Conservation (phyloP, 2,329 filamentous ascomycete species). For the Alternaria sp. region DNA sequence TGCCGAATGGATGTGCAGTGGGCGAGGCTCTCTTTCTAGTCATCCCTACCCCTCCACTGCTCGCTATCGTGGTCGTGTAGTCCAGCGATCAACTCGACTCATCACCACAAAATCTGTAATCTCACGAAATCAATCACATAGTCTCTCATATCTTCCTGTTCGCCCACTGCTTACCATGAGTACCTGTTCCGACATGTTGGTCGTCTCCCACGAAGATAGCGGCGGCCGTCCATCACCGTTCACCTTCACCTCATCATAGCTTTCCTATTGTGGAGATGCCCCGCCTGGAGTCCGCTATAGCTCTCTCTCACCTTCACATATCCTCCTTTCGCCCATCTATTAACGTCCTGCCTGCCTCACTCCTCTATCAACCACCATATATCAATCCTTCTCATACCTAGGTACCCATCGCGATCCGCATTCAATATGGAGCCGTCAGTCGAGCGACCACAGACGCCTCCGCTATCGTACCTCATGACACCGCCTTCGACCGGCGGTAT, state of each 20-base stretch:
- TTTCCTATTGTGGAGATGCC: not conserved
- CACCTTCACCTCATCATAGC: constrained; percentile 14
- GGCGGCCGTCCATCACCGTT: not conserved
- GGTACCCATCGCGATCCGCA: not conserved
- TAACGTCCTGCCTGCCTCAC: not conserved
- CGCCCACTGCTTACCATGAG: not conserved
- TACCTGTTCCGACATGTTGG: too few species aligned
- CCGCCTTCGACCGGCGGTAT: constrained; percentile 27
- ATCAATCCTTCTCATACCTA: not conserved
- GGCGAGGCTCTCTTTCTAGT: not conserved
- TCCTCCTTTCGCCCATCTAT: not conserved
- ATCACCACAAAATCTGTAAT: not conserved
- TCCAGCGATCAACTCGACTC: not conserved
- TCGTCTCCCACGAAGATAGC: not conserved
- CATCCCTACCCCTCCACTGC: not conserved
- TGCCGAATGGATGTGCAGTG: not conserved
- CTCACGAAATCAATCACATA: not conserved
- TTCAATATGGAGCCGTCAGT: constrained; percentile 3
- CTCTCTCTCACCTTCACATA: constrained; percentile 16
- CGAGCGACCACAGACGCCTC: constrained; percentile 16
- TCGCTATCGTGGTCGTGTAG: not conserved
- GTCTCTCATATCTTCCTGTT: not conserved
- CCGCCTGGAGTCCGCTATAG: not conserved
- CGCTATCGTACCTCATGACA: constrained; percentile 17
- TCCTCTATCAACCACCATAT: not conserved